Conservation (phyloP, 2,329 filamentous ascomycete species). For the Pseudophaeomoniella oleicola region DNA sequence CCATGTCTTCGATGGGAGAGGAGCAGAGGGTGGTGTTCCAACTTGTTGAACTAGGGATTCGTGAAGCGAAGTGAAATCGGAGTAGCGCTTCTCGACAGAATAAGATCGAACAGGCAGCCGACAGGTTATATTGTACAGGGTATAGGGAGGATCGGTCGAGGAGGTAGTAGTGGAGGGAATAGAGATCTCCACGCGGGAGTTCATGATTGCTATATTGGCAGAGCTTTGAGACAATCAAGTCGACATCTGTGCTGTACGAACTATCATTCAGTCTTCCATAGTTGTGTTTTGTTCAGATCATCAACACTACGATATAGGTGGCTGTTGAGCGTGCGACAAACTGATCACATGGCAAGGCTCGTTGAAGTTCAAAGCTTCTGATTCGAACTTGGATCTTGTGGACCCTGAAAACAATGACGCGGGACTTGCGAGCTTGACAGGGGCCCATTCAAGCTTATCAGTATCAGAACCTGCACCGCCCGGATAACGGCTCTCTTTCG, state of each 20-base stretch:
- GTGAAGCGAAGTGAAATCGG: slow-evolving; percentile 46
- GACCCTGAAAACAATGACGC: neutral
- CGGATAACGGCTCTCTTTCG: too few species aligned
- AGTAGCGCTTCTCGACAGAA: slow-evolving; percentile 48
- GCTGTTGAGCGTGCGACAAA: too few species aligned
- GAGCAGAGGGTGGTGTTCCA: slow-evolving; percentile 34
- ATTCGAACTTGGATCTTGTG: too few species aligned
- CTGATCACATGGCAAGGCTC: too few species aligned
- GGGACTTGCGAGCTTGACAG: neutral
- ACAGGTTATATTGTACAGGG: slow-evolving; percentile 46
- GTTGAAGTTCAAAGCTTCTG: too few species aligned
- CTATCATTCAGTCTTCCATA: too few species aligned
- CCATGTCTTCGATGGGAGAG: slow-evolving; percentile 47
- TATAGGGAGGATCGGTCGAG: slow-evolving; percentile 39
- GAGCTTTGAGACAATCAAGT: too few species aligned
- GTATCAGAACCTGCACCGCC: too few species aligned
- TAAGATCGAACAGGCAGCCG: slow-evolving; percentile 46
- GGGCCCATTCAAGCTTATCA: neutral
- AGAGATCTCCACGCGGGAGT: slow-evolving; percentile 27
- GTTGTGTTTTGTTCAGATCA: too few species aligned
- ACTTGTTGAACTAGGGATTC: slow-evolving; percentile 34
- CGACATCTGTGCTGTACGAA: too few species aligned
- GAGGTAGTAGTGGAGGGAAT: slow-evolving; percentile 35
- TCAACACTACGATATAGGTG: too few species aligned
- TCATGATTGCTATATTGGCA: slow-evolving; percentile 18